Evolutionary conservation across 257 asterid species (phyloP).

Genomic region (Knoxia roxburghii): DNA sequence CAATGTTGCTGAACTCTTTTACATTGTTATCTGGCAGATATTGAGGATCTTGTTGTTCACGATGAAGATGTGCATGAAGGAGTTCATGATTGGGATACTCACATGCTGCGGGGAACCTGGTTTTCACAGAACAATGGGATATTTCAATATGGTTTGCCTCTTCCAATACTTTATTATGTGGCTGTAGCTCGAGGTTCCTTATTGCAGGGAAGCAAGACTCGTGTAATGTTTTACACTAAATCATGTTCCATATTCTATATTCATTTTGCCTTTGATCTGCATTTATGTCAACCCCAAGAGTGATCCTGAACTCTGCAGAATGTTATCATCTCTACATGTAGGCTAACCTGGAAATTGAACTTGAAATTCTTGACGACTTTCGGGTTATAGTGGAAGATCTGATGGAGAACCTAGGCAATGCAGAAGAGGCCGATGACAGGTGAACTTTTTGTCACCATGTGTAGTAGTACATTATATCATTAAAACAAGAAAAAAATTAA

Average conservation of each 20-base stretch:
- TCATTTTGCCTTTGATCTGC: constrained; percentile 14
- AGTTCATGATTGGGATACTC: constrained; percentile 52
- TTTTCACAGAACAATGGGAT: constrained; percentile 56
- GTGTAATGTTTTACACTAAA: constrained; percentile 28
- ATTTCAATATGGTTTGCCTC: constrained; percentile 72
- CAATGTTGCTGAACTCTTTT: not conserved
- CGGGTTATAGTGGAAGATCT: constrained; percentile 53
- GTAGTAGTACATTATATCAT: not conserved
- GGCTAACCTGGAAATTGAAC: constrained; percentile 58
- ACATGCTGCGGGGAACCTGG: constrained; percentile 95
- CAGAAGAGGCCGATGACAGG: constrained; percentile 50
- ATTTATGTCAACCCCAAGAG: not conserved
- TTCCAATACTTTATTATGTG: constrained; percentile 58
- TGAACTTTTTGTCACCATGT: constrained; percentile 20
- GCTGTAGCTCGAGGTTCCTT: constrained; percentile 43
- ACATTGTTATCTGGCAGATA: constrained; percentile 38
- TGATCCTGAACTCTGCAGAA: constrained; percentile 11
- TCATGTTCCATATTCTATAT: not conserved
- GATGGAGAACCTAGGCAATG: constrained; percentile 53
- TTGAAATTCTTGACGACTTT: constrained; percentile 50
- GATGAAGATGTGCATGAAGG: constrained; percentile 35
- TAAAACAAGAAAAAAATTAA: not conserved
- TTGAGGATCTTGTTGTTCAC: constrained; percentile 40
- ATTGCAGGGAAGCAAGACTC: constrained; percentile 27
- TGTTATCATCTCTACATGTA: constrained; percentile 29